Evolutionary conservation across 495 filamentous ascomycete species (phyloP).

Genomic region (Penicillium ucsense): DNA sequence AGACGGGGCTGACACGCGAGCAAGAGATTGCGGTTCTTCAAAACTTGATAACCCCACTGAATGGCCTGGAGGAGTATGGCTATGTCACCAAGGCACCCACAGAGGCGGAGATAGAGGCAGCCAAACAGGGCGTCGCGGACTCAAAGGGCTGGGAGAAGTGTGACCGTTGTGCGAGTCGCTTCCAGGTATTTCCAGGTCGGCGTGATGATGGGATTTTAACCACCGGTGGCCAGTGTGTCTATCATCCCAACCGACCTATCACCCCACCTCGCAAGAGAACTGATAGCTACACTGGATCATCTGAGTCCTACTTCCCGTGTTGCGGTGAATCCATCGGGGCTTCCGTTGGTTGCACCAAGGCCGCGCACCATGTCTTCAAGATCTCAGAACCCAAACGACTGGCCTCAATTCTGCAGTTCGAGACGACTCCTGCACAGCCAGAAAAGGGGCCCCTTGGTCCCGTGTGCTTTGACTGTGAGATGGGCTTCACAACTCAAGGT

Average conservation of each 20-base stretch:
- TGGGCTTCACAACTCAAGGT: conserved; percentile 85
- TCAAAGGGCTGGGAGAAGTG: conserved; percentile 75
- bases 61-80: conserved; percentile 52
- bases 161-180: conserved; percentile 74
- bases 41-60: conserved; percentile 49
- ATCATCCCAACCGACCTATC: conserved; percentile 62
- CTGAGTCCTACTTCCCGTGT: conserved; percentile 60
- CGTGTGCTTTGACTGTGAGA: conserved; percentile 90
- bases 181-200: conserved; percentile 87
- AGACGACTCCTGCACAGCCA: conserved; percentile 57
- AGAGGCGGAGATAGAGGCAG: conserved; percentile 48
- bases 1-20: conserved; percentile 54
- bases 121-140: conserved; percentile 52
- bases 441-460: conserved; percentile 29
- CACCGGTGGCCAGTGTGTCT: conserved; percentile 62
- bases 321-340: conserved; percentile 64
- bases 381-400: conserved; percentile 64
- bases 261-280: conserved; percentile 40
- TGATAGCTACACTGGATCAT: conserved; percentile 33
- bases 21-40: conserved; percentile 60
- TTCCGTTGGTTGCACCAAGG: conserved; percentile 59
- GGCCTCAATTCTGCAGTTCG: conserved; percentile 68
- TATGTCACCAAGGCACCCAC: conserved; percentile 63
- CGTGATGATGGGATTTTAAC: conserved; percentile 73
- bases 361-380: conserved; percentile 79